phyloP scores from a whole-genome alignment of 208 protist species.

The Zelonia costaricensis region DNA sequence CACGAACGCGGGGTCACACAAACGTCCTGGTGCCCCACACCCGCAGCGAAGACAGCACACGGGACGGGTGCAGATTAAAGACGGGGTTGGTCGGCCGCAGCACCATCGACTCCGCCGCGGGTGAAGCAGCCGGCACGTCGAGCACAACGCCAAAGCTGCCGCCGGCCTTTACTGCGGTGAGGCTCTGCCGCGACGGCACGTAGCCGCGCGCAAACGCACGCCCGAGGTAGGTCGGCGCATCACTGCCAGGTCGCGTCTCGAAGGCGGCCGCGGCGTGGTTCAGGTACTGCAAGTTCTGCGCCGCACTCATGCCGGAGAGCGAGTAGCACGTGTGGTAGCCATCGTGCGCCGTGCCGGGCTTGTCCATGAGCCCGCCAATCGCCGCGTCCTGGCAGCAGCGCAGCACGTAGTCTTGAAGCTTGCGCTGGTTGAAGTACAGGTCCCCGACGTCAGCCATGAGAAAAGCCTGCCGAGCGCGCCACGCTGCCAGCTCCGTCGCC shows the following conservation, averaged over 20 bases:
- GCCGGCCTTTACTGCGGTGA: background rate
- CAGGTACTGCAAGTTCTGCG: slow-evolving; percentile 79
- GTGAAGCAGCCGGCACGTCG: slow-evolving; percentile 3
- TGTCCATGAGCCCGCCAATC: slow-evolving; percentile 87
- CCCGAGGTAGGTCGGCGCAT: slow-evolving; percentile 27
- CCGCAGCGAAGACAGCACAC: slow-evolving; percentile 46
- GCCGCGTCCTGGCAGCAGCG: slow-evolving; percentile 58
- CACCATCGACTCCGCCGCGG: slow-evolving; percentile 30
- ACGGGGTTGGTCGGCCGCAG: slow-evolving; percentile 67
- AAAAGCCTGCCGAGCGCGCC: slow-evolving; percentile 18
- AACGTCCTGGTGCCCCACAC: slow-evolving; percentile 49
- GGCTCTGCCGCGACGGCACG: slow-evolving; percentile 31
- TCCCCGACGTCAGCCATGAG: slow-evolving; percentile 60
- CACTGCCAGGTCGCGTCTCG: background rate
- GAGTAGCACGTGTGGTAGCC: slow-evolving; percentile 93
- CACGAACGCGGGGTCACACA: no score
- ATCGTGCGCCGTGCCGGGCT: slow-evolving; percentile 72
- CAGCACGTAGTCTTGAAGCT: slow-evolving; percentile 84
- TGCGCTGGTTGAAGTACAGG: slow-evolving; percentile 74
- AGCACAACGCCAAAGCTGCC: slow-evolving; percentile 57
- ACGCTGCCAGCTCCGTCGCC: background rate
- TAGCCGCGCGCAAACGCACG: slow-evolving; percentile 46
- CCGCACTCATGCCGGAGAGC: slow-evolving; percentile 73
- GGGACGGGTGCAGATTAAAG: slow-evolving; percentile 68
- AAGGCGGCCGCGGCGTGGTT: slow-evolving; percentile 14